Base-by-base conservation (phyloP, 2,329 filamentous ascomycete species). In the Dactylonectria estremocensis region DNA sequence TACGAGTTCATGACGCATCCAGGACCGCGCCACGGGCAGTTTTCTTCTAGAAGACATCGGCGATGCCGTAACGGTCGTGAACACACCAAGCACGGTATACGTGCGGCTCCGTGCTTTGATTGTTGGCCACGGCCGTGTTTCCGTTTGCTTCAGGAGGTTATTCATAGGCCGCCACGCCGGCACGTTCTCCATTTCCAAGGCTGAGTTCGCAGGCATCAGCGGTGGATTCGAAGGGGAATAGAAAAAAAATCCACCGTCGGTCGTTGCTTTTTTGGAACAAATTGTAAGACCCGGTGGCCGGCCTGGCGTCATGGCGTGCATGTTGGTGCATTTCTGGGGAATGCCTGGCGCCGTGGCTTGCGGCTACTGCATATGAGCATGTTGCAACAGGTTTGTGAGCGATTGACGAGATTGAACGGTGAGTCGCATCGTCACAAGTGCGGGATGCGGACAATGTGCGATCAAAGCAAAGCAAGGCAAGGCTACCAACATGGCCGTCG, bases 21-120 rank as follows among this genome's bases (percentile, higher is more conserved):
- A 54, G 31, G 53, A 58, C 18, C 35, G 43, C 20, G 43, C 31
- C 9, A n/a, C n/a, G 37, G 62, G 49, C 40, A 57, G 58, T 58
- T 24, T 50, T n/a, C 45, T 67, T 73, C 70, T 72, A 40, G 62
- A 73, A 71, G 46, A 35, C 46, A 54, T 73, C 70, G 70, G 70
- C 43, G 60, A 64, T 49, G 68, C 70, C 70, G 70, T 64, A 52
- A 52, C 31, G n/a, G 40, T 45, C 8, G 11, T 20, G 5, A 20
- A 20, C 7, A 22, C 46, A n/a, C 5, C 40, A 3, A 48, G 61
- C 61, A 64, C 54, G 45, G 55, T 18, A 48, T 64, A 5, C 48
- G 54, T 18, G 11, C 28, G 48, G 33, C 48, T 45, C 57, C 57
- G 63, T 61, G 63, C 63, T 61, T 66, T 61, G 63, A 66, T 57